phyloP scores from a whole-genome alignment of 2,329 filamentous ascomycete species.

The Didymella arachidicola region DNA sequence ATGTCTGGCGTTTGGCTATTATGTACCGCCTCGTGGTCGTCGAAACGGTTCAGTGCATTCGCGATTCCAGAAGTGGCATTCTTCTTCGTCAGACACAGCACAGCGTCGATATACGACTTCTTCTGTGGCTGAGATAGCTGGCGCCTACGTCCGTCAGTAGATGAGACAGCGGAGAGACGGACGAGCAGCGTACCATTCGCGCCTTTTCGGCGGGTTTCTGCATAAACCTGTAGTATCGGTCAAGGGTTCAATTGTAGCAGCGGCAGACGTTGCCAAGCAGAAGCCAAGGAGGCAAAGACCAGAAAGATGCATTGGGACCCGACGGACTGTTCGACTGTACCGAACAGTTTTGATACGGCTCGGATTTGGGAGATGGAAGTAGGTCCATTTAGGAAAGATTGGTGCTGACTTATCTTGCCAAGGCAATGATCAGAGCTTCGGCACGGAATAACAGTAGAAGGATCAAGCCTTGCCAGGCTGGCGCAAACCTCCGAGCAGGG shows the following conservation, averaged over 20 bases:
- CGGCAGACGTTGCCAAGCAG: neutral
- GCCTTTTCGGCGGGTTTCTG: neutral
- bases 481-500: too few species aligned
- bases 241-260: neutral
- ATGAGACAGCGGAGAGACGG: too few species aligned
- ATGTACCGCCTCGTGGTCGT: slow-evolving; percentile 37
- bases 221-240: neutral
- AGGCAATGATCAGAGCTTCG: too few species aligned
- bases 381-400: too few species aligned
- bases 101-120: slow-evolving; percentile 33
- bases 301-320: too few species aligned
- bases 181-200: neutral
- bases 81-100: slow-evolving; percentile 33
- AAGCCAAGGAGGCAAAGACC: too few species aligned
- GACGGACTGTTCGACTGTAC: too few species aligned
- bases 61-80: slow-evolving; percentile 25
- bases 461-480: too few species aligned
- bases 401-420: too few species aligned
- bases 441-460: too few species aligned
- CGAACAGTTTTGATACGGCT: too few species aligned
- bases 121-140: slow-evolving; percentile 15
- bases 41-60: slow-evolving; percentile 31
- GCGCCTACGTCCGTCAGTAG: neutral
- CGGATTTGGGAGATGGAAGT: too few species aligned
- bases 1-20: slow-evolving; percentile 31